A percentile compares a stretch with the other conserved stretches of the same genome.
phyloP scores from a whole-genome alignment of 164 flowering plant species.

The Stephania japonica region DNA sequence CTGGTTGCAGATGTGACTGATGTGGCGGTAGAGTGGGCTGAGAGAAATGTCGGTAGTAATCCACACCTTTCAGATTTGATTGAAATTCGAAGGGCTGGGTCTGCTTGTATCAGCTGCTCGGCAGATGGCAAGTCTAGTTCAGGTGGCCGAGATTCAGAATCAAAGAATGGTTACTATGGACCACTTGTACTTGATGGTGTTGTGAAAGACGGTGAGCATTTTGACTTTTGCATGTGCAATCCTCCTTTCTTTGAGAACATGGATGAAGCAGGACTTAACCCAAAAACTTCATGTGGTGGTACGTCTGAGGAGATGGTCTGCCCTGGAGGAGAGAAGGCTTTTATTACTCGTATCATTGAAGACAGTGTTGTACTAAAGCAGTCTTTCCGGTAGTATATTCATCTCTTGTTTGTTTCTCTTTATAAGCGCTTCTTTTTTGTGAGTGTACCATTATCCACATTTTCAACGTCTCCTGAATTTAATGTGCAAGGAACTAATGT shows the following conservation, averaged over 20 bases:
- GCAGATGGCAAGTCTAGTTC: constrained; percentile 1
- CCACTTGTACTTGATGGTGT: constrained; percentile 65
- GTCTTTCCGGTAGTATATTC: constrained; percentile 45
- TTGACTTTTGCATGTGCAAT: constrained; percentile 98
- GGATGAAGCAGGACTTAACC: constrained; percentile 86
- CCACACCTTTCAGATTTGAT: constrained; percentile 67
- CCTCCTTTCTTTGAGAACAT: constrained; percentile 95
- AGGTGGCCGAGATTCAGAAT: constrained; percentile 11
- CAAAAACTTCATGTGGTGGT: constrained; percentile 95
- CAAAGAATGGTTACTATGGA: constrained; percentile 29
- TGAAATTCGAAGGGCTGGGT: constrained; percentile 62
- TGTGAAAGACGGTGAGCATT: constrained; percentile 64
- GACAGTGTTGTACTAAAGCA: constrained; percentile 74
- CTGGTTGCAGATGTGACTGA: constrained; percentile 77
- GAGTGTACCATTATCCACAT: not conserved
- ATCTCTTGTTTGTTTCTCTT: not conserved
- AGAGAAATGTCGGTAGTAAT: constrained; percentile 62
- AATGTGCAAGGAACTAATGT: not conserved
- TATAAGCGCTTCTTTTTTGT: too few species aligned
- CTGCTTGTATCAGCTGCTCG: not conserved
- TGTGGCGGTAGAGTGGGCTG: constrained; percentile 91
- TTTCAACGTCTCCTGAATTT: too few species aligned
- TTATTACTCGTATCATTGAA: constrained; percentile 69
- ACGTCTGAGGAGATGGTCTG: constrained; percentile 87
- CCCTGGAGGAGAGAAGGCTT: constrained; percentile 88